Conservation (phyloP, 2,329 filamentous ascomycete genomes). For the Fusarium virguliforme region DNA sequence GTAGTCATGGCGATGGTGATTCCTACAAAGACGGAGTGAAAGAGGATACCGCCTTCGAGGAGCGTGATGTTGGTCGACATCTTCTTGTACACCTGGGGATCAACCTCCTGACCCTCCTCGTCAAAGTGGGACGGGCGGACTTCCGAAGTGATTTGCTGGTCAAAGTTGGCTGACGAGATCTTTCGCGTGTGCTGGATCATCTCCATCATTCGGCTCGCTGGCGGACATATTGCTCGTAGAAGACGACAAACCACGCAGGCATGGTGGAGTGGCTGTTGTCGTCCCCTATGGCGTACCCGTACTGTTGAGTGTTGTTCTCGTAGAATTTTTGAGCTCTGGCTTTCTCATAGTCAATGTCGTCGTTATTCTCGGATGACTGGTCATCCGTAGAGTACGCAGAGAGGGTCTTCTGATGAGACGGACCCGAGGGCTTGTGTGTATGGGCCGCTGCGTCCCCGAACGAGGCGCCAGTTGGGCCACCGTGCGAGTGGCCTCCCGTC, state of each 20-base stretch:
- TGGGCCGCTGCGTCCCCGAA: background rate
- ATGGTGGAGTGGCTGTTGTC: conserved; percentile 58
- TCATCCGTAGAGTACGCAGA: conserved; percentile 14
- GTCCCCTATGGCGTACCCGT: conserved; percentile 49
- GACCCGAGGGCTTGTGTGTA: background rate
- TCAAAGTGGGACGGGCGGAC: conserved; percentile 58
- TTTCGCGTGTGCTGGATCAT: conserved; percentile 61
- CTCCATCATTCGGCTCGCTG: conserved; percentile 73
- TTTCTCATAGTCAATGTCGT: conserved; percentile 58
- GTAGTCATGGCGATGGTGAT: conserved; percentile 81
- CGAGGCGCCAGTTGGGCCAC: conserved; percentile 65
- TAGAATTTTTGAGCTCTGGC: conserved; percentile 59
- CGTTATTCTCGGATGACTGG: conserved; percentile 7
- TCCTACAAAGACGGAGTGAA: conserved; percentile 84
- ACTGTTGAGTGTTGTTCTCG: conserved; percentile 52
- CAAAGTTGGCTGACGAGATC: conserved; percentile 43
- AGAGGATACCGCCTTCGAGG: conserved; percentile 83
- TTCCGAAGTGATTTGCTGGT: conserved; percentile 53
- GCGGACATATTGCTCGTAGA: conserved; percentile 75
- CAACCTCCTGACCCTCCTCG: conserved; percentile 62
- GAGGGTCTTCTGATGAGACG: background rate
- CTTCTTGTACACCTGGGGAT: conserved; percentile 69
- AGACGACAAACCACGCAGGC: conserved; percentile 75
- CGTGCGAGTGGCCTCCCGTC: conserved; percentile 72
- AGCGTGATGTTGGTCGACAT: conserved; percentile 81